phyloP scores from a whole-genome alignment of 1,139 yeast genomes.

The Diutina catenulata region DNA sequence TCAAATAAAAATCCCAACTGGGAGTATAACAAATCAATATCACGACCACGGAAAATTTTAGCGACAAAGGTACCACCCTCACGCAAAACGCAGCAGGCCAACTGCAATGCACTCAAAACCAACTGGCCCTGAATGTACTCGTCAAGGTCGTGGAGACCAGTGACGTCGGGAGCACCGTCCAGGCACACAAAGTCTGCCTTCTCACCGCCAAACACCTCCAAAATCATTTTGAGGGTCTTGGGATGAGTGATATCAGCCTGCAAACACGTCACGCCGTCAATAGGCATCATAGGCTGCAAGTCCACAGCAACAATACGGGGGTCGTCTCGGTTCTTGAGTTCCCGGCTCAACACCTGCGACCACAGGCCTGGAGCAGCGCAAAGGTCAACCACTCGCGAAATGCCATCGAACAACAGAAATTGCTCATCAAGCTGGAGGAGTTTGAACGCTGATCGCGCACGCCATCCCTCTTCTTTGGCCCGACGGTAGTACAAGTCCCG shows the following conservation, averaged over 20 bases:
- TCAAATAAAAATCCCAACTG: conserved; percentile 80
- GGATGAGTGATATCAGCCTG: conserved; percentile 99
- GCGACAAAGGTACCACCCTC: conserved; percentile 94
- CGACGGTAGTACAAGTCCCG: conserved; percentile 81
- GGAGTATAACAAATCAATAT: conserved; percentile 80
- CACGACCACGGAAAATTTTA: conserved; percentile 90
- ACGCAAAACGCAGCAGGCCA: conserved; percentile 77
- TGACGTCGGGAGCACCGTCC: conserved; percentile 98
- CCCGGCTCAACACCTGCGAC: conserved; percentile 88
- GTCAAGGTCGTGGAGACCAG: conserved; percentile 92
- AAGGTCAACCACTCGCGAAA: conserved; percentile 79
- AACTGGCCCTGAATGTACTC: conserved; percentile 95
- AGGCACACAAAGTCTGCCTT: conserved; percentile 93
- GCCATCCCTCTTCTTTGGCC: conserved; percentile 96
- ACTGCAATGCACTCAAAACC: conserved; percentile 77
- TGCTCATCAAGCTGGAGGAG: conserved; percentile 82
- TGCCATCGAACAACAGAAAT: conserved; percentile 65
- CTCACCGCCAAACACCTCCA: conserved; percentile 78
- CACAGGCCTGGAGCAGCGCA: conserved; percentile 99
- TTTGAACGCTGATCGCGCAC: conserved; percentile 94
- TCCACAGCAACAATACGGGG: conserved; percentile 89
- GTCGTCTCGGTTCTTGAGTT: conserved; percentile 31
- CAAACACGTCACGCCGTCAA: conserved; percentile 72
- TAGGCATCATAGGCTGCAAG: conserved; percentile 94
- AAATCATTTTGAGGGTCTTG: conserved; percentile 60